Conservation (phyloP, 2,329 filamentous ascomycete genomes). For the Rasamsonia emersonii region DNA sequence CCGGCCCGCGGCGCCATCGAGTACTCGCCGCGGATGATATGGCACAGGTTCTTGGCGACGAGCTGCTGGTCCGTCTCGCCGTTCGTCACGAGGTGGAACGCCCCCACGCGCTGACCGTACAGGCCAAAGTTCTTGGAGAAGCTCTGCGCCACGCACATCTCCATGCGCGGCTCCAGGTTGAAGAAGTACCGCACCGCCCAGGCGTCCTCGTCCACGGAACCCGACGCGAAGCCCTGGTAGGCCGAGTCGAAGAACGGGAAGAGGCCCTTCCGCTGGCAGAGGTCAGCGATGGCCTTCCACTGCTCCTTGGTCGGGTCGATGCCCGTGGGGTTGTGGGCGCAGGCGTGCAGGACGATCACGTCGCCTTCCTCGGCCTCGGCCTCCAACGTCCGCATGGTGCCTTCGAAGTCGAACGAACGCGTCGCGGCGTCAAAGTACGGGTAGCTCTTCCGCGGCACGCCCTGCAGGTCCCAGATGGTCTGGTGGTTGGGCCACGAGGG, state of each 20-base stretch:
- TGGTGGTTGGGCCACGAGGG: conserved; percentile 98
- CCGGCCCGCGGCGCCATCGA: conserved; percentile 67
- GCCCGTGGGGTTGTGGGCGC: conserved; percentile 95
- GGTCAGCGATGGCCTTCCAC: conserved; percentile 76
- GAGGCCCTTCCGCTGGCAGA: conserved; percentile 72
- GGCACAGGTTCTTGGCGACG: conserved; percentile 30
- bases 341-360: conserved; percentile 84
- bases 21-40: conserved; percentile 31
- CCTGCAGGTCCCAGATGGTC: conserved; percentile 72
- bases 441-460: conserved; percentile 72
- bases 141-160: conserved; percentile 49
- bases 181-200: conserved; percentile 87
- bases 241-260: conserved; percentile 98
- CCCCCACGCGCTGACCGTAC: conserved; percentile 90
- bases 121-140: conserved; percentile 65
- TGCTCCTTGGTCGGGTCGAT: conserved; percentile 87
- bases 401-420: conserved; percentile 35
- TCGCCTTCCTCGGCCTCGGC: conserved; percentile 72
- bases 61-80: conserved; percentile 21
- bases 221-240: conserved; percentile 95
- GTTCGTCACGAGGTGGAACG: conserved; percentile 59
- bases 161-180: conserved; percentile 65
- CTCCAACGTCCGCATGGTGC: conserved; percentile 74
- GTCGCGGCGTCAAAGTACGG: conserved; percentile 74
- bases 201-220: conserved; percentile 74